A percentile compares a stretch with the other conserved stretches of the same genome.
phyloP scores from a whole-genome alignment of 176 grass and related monocot genomes.

The Secale cereale region DNA sequence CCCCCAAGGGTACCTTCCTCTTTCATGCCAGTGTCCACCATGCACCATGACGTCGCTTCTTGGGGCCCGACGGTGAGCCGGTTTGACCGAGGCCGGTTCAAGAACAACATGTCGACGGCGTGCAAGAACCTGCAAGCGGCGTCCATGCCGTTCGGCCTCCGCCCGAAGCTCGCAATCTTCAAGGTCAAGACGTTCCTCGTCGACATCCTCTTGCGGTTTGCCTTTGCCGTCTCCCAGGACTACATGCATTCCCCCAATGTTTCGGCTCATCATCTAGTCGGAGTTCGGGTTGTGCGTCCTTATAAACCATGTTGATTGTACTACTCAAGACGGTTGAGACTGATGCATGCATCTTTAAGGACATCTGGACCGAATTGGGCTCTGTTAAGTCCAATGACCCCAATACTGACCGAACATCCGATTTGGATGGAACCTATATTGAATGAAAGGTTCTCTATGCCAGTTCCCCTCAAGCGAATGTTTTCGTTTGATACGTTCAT shows the following conservation, averaged over 20 bases:
- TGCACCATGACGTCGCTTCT: constrained; percentile 35
- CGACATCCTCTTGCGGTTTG: constrained; percentile 24
- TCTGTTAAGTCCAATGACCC: neutral
- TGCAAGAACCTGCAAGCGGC: constrained; percentile 45
- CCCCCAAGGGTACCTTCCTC: constrained; percentile 45
- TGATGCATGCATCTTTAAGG: neutral
- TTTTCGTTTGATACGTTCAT: too few species aligned
- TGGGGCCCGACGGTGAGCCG: constrained; percentile 31
- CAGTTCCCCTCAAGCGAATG: too few species aligned
- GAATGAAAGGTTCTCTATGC: too few species aligned
- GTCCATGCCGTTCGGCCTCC: constrained; percentile 52
- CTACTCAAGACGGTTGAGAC: neutral
- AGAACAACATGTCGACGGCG: constrained; percentile 17
- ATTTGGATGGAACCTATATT: too few species aligned
- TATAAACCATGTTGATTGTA: constrained; percentile 4
- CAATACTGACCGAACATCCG: too few species aligned
- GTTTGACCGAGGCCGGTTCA: constrained; percentile 40
- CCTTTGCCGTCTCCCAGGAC: constrained; percentile 30
- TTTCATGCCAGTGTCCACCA: constrained; percentile 42
- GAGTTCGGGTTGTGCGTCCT: constrained; percentile 41
- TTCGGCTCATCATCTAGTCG: constrained; percentile 45
- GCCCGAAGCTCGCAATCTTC: constrained; percentile 43
- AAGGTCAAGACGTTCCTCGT: constrained; percentile 54
- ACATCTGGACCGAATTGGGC: neutral
- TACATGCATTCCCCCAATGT: constrained; percentile 41